Base-by-base conservation (phyloP, 2,329 filamentous ascomycete genomes). In the Nemania serpens region DNA sequence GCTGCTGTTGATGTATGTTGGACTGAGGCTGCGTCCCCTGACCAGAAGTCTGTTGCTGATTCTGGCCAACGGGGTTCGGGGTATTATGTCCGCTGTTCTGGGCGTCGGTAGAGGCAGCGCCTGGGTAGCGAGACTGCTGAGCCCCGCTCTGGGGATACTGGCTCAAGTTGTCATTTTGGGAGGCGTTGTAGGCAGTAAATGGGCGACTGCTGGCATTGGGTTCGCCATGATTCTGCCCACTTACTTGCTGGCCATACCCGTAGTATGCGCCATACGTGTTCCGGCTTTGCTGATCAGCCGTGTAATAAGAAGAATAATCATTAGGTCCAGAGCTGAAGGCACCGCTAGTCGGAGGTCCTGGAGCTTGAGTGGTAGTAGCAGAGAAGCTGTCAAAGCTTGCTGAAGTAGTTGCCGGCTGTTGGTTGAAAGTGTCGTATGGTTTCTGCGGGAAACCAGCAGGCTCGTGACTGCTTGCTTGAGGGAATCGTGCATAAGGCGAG, bases 71-170 rank as follows among this genome's bases (percentile, higher is more conserved):
- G 29, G 93, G 93, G 78, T 96, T 95, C 37, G 94, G 93, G 2
- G 93, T 97, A 70, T 90, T 94, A 75, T 95, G 90, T 46, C 93
- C 94, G 74, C 92, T 97, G 79, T 89, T 92, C 71, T 93, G 91
- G 63, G 85, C 84, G 57, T 96, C 92, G 64, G 86, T 81, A 62
- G 82, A 78, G 33, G 81, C 77, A 48, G 79, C 80, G 66, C 79
- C 80, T 33, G 82, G 82, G 46, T 88, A 88, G 55, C 87, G 84
- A 4, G 85, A 83, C 66, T 82, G 83, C 74, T 78, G 88, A 71
- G 88, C 89, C 68, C 88, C 89, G 74, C 87, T 91, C 74, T 93
- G 91, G 41, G 89, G 87, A 74, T 92, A 93, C 71, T 83, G 88
- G 79, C 82, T 86, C 71, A 83, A 79, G 73, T 83, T 88, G 75